Evolutionary conservation across 2,329 filamentous ascomycete species (phyloP).

Genomic region (Paradendryphiella salina): DNA sequence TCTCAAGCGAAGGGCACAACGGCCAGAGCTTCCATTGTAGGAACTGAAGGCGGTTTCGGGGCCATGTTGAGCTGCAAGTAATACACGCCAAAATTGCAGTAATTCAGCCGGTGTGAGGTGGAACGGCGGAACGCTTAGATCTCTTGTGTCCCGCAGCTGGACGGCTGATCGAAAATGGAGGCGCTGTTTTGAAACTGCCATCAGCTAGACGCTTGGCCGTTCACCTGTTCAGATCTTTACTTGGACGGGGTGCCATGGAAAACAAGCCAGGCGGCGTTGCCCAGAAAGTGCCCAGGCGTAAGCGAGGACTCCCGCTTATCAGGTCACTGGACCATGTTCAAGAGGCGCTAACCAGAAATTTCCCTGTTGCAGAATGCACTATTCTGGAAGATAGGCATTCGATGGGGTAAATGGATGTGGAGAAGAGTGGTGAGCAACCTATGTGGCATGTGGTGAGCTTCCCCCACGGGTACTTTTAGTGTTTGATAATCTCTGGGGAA

Average conservation of each 20-base stretch:
- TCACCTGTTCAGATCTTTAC: too few relatives aligned
- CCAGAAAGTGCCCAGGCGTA: slow-evolving; percentile 8
- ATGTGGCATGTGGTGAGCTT: slow-evolving; percentile 1
- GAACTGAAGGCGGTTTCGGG: background rate
- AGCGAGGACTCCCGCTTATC: slow-evolving; percentile 9
- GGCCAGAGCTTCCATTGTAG: slow-evolving; percentile 4
- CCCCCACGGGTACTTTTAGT: slow-evolving; percentile 8
- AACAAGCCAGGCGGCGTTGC: slow-evolving; percentile 5
- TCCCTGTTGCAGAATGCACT: slow-evolving; percentile 4
- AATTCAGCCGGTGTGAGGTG: slow-evolving; percentile 7
- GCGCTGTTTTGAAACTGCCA: slow-evolving; percentile 6
- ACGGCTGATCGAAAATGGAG: slow-evolving; percentile 1
- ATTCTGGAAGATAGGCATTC: background rate
- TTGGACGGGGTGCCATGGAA: too few relatives aligned
- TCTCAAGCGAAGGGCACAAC: background rate
- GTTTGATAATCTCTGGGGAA: slow-evolving; percentile 6
- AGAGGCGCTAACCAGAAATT: slow-evolving; percentile 6
- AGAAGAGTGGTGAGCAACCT: background rate
- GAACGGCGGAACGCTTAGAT: background rate
- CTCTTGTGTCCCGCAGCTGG: background rate
- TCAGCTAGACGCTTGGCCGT: too few relatives aligned
- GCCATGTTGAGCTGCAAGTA: slow-evolving; percentile 1
- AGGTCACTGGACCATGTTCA: background rate
- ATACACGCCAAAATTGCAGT: slow-evolving; percentile 5
- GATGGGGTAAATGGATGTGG: background rate